Base-by-base conservation (phyloP, 257 asterid genomes). In the Salvia hispanica region DNA sequence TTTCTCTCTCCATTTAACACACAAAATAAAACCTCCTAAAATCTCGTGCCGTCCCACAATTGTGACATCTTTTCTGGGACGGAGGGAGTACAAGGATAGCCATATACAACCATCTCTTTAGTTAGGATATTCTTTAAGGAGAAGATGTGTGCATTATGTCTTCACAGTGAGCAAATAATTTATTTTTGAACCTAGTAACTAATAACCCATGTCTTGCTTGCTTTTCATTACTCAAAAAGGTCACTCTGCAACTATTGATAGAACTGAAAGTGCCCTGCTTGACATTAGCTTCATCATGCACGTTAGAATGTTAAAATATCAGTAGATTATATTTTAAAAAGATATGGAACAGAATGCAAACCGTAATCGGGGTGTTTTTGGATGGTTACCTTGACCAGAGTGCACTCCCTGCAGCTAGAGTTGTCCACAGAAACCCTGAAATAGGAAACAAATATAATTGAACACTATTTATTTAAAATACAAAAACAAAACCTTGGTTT, bases 401-500 rank as follows among this genome's bases (percentile, higher is more conserved):
- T 90, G 77, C 96, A 88, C 10, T 90, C 92, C 70, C 81, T 86
- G 89, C 92, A 83, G 79, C 89, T 85, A 44, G 80, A 61, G 83
- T 93, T 93, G 86, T 93, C 98, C 74, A 93, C 88, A 50, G 97
- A 90, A 25, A 90, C 97, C 85, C 98, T 93, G 95, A 73, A 21
- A 74, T 69, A 78, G 34, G 69, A 67, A 74, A 72, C 34, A 2
- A 44, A 71, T 66, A 64, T 21, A 21, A 21, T 62, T 25, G 53
- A 64, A 48, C 42, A 18, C 25, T 13, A n/a, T 36, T 15, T 21
- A 4, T 21, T 5, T 2, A 9, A 37, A 62, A 15, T 14, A 50
- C 8, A 14, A 10, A 13, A 2, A 28, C 31, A 77, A 67, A 21
- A 21, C 25, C 33, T 47, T 67, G 25, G 52, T 61, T 71, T n/a